Evolutionary conservation across 1,284 basidiomycete species (phyloP), one percentile per base, ranked within the genome.

Genomic region (Pseudozyma flocculosa): DNA sequence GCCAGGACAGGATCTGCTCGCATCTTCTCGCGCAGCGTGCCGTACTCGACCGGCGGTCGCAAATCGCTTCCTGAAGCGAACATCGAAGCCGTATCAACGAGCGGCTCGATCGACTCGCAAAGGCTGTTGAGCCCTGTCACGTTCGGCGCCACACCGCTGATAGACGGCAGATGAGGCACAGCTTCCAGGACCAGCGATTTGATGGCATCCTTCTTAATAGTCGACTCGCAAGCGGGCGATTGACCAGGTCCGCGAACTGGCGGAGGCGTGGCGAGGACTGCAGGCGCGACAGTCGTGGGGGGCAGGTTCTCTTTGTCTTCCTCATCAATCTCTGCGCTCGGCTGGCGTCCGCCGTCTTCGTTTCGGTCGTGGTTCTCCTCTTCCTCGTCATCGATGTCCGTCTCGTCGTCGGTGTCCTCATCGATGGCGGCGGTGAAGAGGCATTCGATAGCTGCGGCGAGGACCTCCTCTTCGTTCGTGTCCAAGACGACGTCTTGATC

Each of bases 391-490:
- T 48, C 50, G 3, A 51, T 48, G n/a, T 55, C 54, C 8, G 44
- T 44, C 36, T 62, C 60, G 19, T 62, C 60, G 38, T 65, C 62
- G n/a, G 62, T 65, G 5, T 52, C 40, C 26, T 65, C 50, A 18
- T 54, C 54, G 8, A 56, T 41, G 44, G 57, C 62, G 14, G 54
- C 57, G 3, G 45, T 45, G 44, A 65, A 65, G 23, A 65, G 57
- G 22, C 52, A 43, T 38, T 65, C 41, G 43, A 65, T 50, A 2
- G 62, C 62, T 3, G 43, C 43, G 1, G 57, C 54, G 36, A 65
- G 60, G 37, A 30, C 30, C 24, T 51, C 45, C 17, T 46, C 49
- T 2, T 54, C 54, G 18, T 37, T 43, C 43, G 51, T 47, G 5
- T 40, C 50, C 13, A 42, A 8, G 11, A 40, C 38, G 19, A 22